These are phyloP conservation scores for Chrysoporthe deuterocubensis DNA, from an alignment of 2,329 filamentous ascomycete genomes.

Conservation along the genomic window DNA sequence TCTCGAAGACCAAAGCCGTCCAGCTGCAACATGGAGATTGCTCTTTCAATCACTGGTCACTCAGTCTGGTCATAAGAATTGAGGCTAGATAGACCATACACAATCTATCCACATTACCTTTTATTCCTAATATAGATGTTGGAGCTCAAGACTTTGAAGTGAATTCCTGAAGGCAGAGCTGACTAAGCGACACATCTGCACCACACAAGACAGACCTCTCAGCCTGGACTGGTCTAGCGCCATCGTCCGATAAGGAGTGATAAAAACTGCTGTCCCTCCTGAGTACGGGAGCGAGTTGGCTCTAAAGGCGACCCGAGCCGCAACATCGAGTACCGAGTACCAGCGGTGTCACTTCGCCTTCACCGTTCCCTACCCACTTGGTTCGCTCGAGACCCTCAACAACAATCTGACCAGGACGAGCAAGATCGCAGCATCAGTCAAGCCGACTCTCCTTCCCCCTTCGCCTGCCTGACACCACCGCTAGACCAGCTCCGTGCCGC, in stretches of 20 bases:
- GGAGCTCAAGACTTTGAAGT: background rate
- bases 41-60: too few relatives aligned
- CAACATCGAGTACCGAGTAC: background rate
- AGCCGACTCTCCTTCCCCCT: too few relatives aligned
- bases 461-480: background rate
- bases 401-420: background rate
- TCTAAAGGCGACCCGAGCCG: background rate
- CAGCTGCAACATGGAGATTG: background rate
- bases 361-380: background rate
- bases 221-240: background rate
- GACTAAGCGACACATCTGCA: background rate
- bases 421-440: background rate
- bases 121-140: background rate
- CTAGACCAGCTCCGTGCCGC: background rate
- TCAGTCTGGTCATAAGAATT: too few relatives aligned
- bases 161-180: background rate
- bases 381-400: background rate
- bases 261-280: slow-evolving; percentile 9
- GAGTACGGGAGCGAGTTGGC: background rate
- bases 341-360: background rate
- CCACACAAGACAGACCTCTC: too few relatives aligned
- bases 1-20: background rate
- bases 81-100: too few relatives aligned
- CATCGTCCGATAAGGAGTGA: slow-evolving; percentile 1
- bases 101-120: background rate